Percentiles rank a stretch among this genome's conserved stretches.
phyloP scores from a whole-genome alignment of 2,329 filamentous ascomycete genomes.

The Arthrinium phaeospermum region DNA sequence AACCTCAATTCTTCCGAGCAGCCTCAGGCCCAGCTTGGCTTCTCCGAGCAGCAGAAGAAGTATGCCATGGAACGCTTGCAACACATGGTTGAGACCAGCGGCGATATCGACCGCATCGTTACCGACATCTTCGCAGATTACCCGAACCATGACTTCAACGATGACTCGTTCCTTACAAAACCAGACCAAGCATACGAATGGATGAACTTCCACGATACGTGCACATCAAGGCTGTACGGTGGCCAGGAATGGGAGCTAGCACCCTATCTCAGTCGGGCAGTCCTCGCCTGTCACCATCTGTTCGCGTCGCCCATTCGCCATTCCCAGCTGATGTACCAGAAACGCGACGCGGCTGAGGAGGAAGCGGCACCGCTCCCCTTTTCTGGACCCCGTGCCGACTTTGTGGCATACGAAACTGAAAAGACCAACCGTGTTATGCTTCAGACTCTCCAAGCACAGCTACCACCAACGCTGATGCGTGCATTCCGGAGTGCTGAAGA shows the following conservation, averaged over 20 bases:
- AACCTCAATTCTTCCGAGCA: constrained; percentile 56
- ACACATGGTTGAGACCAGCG: constrained; percentile 80
- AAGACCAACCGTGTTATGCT: constrained; percentile 80
- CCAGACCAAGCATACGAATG: constrained; percentile 84
- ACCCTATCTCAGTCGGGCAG: constrained; percentile 84
- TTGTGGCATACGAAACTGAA: constrained; percentile 77
- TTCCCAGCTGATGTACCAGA: constrained; percentile 48
- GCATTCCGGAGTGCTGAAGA: constrained; percentile 80
- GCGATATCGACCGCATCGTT: constrained; percentile 79
- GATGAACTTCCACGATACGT: constrained; percentile 89
- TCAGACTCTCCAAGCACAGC: constrained; percentile 72
- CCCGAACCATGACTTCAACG: constrained; percentile 86
- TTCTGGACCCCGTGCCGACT: constrained; percentile 81
- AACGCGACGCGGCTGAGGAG: constrained; percentile 53
- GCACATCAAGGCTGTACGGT: constrained; percentile 79
- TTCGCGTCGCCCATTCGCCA: constrained; percentile 76
- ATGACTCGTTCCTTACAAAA: constrained; percentile 89
- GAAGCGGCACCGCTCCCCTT: constrained; percentile 71
- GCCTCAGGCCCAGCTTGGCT: constrained; percentile 67
- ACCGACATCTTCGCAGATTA: constrained; percentile 87
- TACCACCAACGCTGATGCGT: constrained; percentile 74
- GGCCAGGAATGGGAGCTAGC: constrained; percentile 92
- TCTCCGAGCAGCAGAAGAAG: constrained; percentile 75
- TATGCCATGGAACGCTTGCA: constrained; percentile 73
- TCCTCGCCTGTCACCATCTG: constrained; percentile 88